Evolutionary conservation across 192 early-diverging fungal genomes (phyloP).

Genomic region (Oehlia diaphana): DNA sequence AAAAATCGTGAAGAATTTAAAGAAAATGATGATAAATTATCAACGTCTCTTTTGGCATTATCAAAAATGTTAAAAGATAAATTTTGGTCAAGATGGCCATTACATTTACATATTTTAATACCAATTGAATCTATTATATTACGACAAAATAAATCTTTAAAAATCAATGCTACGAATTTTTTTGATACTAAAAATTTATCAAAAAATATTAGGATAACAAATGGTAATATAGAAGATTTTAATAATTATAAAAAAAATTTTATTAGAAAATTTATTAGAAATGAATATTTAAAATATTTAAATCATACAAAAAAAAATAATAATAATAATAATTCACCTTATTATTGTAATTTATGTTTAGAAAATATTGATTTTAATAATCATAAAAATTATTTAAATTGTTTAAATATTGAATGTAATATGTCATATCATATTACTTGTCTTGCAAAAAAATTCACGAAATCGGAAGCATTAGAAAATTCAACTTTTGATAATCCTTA

Average conservation of each 20-base stretch:
- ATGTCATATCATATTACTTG: neutral
- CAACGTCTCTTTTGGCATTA: neutral
- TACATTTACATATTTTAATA: constrained; percentile 2
- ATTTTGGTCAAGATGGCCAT: constrained; percentile 11
- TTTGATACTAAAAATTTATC: neutral
- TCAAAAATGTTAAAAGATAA: neutral
- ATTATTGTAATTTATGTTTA: neutral
- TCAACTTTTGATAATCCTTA: neutral
- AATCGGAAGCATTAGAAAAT: neutral
- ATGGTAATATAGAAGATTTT: neutral
- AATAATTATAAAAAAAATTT: constrained; percentile 4
- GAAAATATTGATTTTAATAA: neutral
- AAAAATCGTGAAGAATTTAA: neutral
- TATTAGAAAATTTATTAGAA: neutral
- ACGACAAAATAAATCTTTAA: neutral
- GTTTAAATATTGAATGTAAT: constrained; percentile 4
- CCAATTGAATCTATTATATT: neutral
- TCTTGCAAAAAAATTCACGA: constrained; percentile 2
- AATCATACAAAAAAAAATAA: neutral
- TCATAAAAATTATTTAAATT: neutral
- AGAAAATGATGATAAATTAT: neutral
- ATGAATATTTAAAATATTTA: constrained; percentile 1
- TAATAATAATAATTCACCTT: neutral
- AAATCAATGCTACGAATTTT: neutral
- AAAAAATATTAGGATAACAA: neutral